Percentiles rank a stretch among this genome's conserved stretches.
These are phyloP conservation scores for Phaffomyces opuntiae DNA, from an alignment of 805 yeast species.

Conservation along the genomic window DNA sequence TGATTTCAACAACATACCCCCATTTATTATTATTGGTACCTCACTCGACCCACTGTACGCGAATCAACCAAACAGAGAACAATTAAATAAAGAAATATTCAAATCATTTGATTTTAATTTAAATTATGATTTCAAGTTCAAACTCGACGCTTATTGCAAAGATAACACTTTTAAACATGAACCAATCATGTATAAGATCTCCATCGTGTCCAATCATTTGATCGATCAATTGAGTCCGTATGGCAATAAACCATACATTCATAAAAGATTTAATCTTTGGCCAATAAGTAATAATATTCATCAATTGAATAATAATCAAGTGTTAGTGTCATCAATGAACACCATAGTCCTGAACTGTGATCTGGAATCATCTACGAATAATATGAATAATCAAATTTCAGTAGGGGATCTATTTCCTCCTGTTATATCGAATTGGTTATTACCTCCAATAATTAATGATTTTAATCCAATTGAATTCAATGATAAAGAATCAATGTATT, in stretches of 20 bases:
- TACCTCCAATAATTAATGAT: conserved; percentile 14
- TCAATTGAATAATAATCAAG: conserved; percentile 13
- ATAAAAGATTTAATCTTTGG: conserved; percentile 17
- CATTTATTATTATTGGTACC: conserved; percentile 17
- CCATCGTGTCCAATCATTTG: conserved; percentile 14
- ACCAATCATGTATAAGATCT: conserved; percentile 19
- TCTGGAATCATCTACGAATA: neutral
- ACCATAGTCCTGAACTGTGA: conserved; percentile 16
- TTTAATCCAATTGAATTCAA: neutral
- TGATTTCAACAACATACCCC: conserved; percentile 14
- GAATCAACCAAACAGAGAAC: conserved; percentile 11
- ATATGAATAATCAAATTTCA: too few relatives aligned
- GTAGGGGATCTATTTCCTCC: conserved; percentile 13
- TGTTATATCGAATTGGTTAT: conserved; percentile 7
- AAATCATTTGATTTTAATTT: conserved; percentile 8
- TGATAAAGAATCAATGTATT: conserved; percentile 2
- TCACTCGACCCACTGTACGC: conserved; percentile 11
- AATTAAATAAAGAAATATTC: conserved; percentile 1
- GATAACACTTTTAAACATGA: conserved; percentile 2
- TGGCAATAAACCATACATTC: conserved; percentile 9
- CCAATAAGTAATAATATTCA: conserved; percentile 21
- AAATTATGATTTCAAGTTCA: conserved; percentile 17
- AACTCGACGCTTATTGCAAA: conserved; percentile 12
- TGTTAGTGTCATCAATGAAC: conserved; percentile 16
- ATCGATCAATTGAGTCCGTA: conserved; percentile 12